These are phyloP conservation scores for Dioscorea cayenensis DNA, from an alignment of 116 monocot species.

Conservation along the genomic window DNA sequence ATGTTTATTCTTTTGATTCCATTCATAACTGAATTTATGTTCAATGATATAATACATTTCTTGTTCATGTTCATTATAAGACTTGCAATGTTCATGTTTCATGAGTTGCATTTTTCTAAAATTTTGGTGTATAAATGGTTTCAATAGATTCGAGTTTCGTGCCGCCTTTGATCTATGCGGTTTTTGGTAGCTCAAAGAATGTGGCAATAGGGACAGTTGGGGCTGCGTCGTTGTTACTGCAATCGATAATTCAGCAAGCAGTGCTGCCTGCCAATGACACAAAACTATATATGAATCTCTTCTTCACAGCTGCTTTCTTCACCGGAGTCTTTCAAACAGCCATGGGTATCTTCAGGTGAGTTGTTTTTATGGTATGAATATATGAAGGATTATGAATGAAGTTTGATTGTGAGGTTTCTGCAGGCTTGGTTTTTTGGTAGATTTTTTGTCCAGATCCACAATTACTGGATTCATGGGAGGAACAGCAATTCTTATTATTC, in stretches of 20 bases:
- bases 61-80: neutral
- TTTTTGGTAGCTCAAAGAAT: conserved; percentile 53
- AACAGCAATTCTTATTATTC: conserved; percentile 65
- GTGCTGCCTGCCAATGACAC: conserved; percentile 26
- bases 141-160: conserved; percentile 52
- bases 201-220: conserved; percentile 60
- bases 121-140: too few species aligned
- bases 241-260: conserved; percentile 30
- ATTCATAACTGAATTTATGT: too few species aligned
- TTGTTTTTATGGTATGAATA: neutral
- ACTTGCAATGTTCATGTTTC: too few species aligned
- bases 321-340: conserved; percentile 49
- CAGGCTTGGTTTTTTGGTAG: conserved; percentile 79
- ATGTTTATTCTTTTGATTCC: too few species aligned
- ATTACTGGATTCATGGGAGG: conserved; percentile 89
- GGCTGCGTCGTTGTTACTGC: conserved; percentile 51
- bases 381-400: too few species aligned
- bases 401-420: neutral
- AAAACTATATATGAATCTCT: conserved; percentile 30
- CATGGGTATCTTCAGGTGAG: conserved; percentile 54
- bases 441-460: conserved; percentile 73
- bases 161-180: conserved; percentile 53
- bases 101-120: too few species aligned
- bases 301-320: conserved; percentile 76
- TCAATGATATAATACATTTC: neutral